phyloP scores from a whole-genome alignment of 257 asterid species.

The Euphrasia confusa region DNA sequence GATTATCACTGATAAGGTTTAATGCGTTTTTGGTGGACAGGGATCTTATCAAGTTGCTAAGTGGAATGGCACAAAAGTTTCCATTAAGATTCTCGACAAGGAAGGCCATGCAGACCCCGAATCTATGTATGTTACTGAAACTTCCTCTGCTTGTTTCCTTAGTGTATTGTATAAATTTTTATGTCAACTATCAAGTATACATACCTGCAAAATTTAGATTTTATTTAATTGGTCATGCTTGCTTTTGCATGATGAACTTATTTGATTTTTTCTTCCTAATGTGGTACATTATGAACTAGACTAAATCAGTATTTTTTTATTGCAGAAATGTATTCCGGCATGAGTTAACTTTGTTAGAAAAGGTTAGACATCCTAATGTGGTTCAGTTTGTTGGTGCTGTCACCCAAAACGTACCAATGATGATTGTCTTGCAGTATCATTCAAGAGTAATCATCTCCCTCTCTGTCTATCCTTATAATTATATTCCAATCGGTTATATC shows the following conservation, averaged over 20 bases:
- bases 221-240: neutral
- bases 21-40: constrained; percentile 34
- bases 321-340: constrained; percentile 84
- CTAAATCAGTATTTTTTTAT: constrained; percentile 22
- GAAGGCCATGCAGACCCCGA: constrained; percentile 74
- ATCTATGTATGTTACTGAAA: constrained; percentile 42
- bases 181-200: neutral
- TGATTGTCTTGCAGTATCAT: constrained; percentile 84
- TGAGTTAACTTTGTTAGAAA: constrained; percentile 80
- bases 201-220: neutral
- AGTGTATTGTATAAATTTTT: too few species aligned
- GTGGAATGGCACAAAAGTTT: constrained; percentile 97
- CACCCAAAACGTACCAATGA: constrained; percentile 94
- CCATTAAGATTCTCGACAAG: constrained; percentile 93
- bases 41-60: constrained; percentile 96
- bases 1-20: neutral
- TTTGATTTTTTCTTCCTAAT: constrained; percentile 6
- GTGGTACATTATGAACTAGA: constrained; percentile 9
- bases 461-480: neutral
- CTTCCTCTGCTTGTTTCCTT: too few species aligned
- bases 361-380: constrained; percentile 95
- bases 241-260: neutral
- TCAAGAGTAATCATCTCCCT: constrained; percentile 54
- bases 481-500: neutral
- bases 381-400: constrained; percentile 99